Evolutionary conservation across 495 filamentous ascomycete genomes (phyloP).

Genomic region (Penicillium silybi): DNA sequence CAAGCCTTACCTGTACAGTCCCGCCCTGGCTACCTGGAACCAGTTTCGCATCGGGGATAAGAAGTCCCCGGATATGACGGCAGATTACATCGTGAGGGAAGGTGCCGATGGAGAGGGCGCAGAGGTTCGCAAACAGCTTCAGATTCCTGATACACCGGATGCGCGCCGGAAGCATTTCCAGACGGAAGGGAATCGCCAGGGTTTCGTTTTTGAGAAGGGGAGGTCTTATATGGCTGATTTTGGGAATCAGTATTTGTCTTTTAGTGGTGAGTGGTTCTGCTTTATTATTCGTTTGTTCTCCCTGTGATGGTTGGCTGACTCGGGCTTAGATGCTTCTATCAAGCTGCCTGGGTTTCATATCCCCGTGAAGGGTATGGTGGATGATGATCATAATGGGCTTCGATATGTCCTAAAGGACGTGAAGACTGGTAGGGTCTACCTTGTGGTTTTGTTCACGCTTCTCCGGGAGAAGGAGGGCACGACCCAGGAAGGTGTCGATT

Average conservation of each 20-base stretch:
- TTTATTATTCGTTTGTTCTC: neutral
- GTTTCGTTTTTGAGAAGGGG: constrained; percentile 55
- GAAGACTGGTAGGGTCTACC: constrained; percentile 62
- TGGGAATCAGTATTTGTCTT: constrained; percentile 88
- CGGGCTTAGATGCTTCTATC: constrained; percentile 60
- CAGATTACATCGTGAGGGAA: constrained; percentile 57
- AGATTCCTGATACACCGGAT: constrained; percentile 50
- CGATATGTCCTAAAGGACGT: constrained; percentile 86
- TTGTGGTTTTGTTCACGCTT: constrained; percentile 76
- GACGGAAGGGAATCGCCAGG: constrained; percentile 38
- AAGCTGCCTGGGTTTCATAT: constrained; percentile 74
- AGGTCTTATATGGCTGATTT: constrained; percentile 75
- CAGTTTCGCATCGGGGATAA: constrained; percentile 61
- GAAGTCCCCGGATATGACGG: neutral
- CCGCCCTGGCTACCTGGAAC: constrained; percentile 69
- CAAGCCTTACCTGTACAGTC: constrained; percentile 77
- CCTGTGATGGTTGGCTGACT: neutral
- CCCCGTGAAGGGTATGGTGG: constrained; percentile 75
- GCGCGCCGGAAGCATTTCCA: constrained; percentile 64
- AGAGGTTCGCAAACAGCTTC: constrained; percentile 39
- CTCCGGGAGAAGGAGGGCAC: constrained; percentile 30
- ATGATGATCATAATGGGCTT: constrained; percentile 70
- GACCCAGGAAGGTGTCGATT: constrained; percentile 1
- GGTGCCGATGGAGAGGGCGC: constrained; percentile 62
- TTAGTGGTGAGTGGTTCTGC: constrained; percentile 51